Conservation (phyloP, 805 yeast genomes). For the Candida ponderosae region DNA sequence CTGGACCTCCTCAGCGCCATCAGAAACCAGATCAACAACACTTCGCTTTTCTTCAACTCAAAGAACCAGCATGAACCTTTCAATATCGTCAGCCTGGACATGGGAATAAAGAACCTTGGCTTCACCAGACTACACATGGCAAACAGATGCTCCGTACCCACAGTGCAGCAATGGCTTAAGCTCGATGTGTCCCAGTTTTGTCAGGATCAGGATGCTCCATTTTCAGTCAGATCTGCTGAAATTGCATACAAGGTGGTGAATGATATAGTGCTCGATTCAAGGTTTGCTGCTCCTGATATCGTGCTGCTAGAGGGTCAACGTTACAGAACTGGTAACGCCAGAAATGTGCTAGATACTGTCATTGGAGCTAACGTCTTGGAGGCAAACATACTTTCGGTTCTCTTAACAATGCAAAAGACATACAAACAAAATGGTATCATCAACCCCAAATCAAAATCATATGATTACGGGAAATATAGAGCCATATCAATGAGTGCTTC, state of each 20-base stretch:
- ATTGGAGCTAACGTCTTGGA: constrained; percentile 48
- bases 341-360: constrained; percentile 40
- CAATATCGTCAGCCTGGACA: constrained; percentile 26
- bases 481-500: too few relatives aligned
- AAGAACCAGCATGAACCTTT: constrained; percentile 2
- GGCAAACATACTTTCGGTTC: constrained; percentile 32
- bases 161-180: constrained; percentile 27
- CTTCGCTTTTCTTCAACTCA: too few relatives aligned
- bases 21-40: too few relatives aligned
- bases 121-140: constrained; percentile 18
- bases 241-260: constrained; percentile 19
- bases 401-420: constrained; percentile 3
- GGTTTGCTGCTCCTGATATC: constrained; percentile 25
- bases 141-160: constrained; percentile 14
- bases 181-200: constrained; percentile 16
- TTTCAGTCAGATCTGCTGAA: constrained; percentile 13
- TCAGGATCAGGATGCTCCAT: neutral
- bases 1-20: too few relatives aligned
- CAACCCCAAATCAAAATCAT: too few relatives aligned
- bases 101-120: constrained; percentile 30
- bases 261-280: constrained; percentile 14
- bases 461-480: too few relatives aligned
- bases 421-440: too few relatives aligned
- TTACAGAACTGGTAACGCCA: constrained; percentile 38
- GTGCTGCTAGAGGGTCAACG: constrained; percentile 52